A percentile compares a stretch with the other conserved stretches of the same genome.
These are phyloP conservation scores for Coemansia sp. DNA, from an alignment of 192 early-diverging fungal species.

Conservation along the genomic window DNA sequence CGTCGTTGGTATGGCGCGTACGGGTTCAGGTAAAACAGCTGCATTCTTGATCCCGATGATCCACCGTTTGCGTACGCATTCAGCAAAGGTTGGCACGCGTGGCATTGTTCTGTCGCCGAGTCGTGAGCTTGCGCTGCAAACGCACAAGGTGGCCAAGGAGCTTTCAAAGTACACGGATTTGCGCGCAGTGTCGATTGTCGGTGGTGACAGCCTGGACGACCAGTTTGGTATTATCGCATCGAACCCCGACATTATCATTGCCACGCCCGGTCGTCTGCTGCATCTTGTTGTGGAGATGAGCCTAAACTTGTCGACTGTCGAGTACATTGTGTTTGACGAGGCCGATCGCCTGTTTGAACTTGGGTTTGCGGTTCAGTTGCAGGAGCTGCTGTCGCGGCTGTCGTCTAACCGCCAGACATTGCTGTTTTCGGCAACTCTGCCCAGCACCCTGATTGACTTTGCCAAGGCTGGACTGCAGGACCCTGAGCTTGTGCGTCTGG, in stretches of 20 bases:
- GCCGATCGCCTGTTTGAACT: conserved; percentile 98
- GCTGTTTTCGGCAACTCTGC: conserved; percentile 95
- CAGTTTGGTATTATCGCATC: conserved; percentile 90
- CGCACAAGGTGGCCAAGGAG: conserved; percentile 90
- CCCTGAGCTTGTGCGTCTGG: conserved; percentile 89
- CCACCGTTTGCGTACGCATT: conserved; percentile 83
- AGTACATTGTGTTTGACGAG: conserved; percentile 98
- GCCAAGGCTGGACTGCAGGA: conserved; percentile 95
- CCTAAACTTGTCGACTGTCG: conserved; percentile 80
- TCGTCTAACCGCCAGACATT: conserved; percentile 86
- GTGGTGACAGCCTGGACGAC: conserved; percentile 96
- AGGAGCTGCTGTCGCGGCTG: conserved; percentile 84
- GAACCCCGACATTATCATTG: conserved; percentile 92
- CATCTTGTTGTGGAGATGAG: conserved; percentile 88
- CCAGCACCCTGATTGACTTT: conserved; percentile 91
- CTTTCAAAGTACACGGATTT: conserved; percentile 92
- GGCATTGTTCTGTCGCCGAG: conserved; percentile 88
- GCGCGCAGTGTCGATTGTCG: conserved; percentile 83
- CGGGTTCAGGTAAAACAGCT: conserved; percentile 97
- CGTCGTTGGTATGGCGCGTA: conserved; percentile 97
- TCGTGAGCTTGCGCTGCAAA: conserved; percentile 96
- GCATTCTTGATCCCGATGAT: conserved; percentile 93
- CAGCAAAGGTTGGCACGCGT: conserved; percentile 80
- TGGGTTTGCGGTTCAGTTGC: conserved; percentile 93
- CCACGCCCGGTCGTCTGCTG: conserved; percentile 80